Base-by-base conservation (phyloP, 305 asterid species). In the Euphrasia arctica region DNA sequence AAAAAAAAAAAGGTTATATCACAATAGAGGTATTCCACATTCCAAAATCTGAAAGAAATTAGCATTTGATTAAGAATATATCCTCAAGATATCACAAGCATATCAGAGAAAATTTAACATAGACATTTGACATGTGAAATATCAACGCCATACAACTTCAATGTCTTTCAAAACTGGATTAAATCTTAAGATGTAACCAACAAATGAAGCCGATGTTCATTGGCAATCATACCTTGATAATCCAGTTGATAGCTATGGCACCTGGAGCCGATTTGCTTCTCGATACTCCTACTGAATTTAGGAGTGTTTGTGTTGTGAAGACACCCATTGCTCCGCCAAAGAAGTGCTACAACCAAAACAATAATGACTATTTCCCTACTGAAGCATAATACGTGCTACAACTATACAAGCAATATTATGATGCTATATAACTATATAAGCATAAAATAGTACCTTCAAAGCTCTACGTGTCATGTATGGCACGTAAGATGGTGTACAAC, bases 251-350 rank as follows among this genome's bases (percentile, higher is more conserved):
- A 64, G 98, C 96, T 59, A 91, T 83, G 47, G 96, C 98, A 69
- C 95, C 85, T 36, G 85, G 86, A 47, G 80, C 60, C 51, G 41
- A 47, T 0, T 5, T 78, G 70, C 72, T 85, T 75, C 78, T 74
- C 62, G 93, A 77, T 52, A 88, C 85, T 74, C 98, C 98, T 51
- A 91, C 82, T 4, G 98, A 91, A 63, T 72, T 72, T 55, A 91
- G 77, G 58, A 91, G 93, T 45, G 98, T 79, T 74, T 88, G 96
- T n/a, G 96, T 91, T 9, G 98, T 91, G 67, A 91, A 91, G 64
- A 88, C 98, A 73, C 98, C 86, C 95, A 91, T 91, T 55, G 96
- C 98, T 74, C 98, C 98, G 25, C 98, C 98, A 58, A 88, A 88
- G 70, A 91, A 88, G 83, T 91, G 90, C 96, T 88, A 75, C 79